These are phyloP conservation scores for Macadamia tetraphylla DNA, from an alignment of 164 flowering plant genomes.

Conservation along the genomic window DNA sequence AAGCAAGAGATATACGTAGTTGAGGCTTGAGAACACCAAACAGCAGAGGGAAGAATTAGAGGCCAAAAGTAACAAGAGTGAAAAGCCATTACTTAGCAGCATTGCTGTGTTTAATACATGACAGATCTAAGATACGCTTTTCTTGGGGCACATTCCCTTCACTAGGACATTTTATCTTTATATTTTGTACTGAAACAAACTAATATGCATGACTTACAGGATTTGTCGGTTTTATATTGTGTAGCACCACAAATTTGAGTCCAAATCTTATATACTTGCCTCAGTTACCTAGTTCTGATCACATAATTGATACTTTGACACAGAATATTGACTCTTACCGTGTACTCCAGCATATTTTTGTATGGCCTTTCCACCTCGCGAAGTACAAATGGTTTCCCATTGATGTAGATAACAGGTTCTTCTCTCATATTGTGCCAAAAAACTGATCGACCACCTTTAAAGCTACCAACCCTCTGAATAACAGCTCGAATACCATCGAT, in stretches of 20 bases:
- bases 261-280: not conserved
- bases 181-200: not conserved
- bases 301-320: not conserved
- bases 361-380: conserved; percentile 97
- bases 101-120: not conserved
- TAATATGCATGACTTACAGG: not conserved
- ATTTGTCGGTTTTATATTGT: not conserved
- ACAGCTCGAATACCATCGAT: conserved; percentile 90
- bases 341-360: conserved; percentile 91
- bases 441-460: conserved; percentile 66
- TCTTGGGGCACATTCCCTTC: not conserved
- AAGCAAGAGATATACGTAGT: not conserved
- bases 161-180: not conserved
- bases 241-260: not conserved
- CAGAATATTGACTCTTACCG: conserved; percentile 34
- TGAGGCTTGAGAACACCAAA: not conserved
- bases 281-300: not conserved
- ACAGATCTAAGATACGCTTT: not conserved
- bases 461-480: conserved; percentile 65
- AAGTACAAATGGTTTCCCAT: conserved; percentile 95
- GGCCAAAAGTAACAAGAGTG: not conserved
- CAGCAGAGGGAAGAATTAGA: not conserved
- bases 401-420: conserved; percentile 95
- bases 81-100: not conserved
- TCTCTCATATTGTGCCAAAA: conserved; percentile 99